Evolutionary conservation across 768 basidiomycete genomes (phyloP).

Genomic region (Cantharellus anzutake): DNA sequence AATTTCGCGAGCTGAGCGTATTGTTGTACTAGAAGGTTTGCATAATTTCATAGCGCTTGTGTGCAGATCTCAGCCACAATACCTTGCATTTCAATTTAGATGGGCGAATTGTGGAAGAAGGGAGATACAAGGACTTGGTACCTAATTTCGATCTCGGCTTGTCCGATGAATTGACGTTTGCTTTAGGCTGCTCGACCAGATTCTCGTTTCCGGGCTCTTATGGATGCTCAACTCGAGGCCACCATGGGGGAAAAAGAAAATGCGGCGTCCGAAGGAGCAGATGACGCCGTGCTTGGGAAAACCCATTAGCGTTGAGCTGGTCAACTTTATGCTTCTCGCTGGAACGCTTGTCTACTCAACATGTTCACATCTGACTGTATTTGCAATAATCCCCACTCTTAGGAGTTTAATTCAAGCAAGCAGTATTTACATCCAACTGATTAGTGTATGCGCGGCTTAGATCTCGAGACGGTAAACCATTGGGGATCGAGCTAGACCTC

Average conservation of each 20-base stretch:
- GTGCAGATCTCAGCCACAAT: not conserved
- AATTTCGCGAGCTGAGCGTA: slow-evolving; percentile 74
- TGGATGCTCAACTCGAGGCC: slow-evolving; percentile 74
- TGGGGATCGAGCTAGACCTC: too few relatives aligned
- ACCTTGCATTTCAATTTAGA: slow-evolving; percentile 20
- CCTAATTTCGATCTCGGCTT: slow-evolving; percentile 11
- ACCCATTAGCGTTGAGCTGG: too few relatives aligned
- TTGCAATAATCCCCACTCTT: too few relatives aligned
- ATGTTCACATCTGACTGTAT: too few relatives aligned
- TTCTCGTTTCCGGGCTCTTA: slow-evolving; percentile 68
- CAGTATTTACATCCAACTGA: too few relatives aligned
- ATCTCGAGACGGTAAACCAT: too few relatives aligned
- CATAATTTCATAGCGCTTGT: not conserved
- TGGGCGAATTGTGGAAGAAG: slow-evolving; percentile 65
- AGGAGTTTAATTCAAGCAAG: too few relatives aligned
- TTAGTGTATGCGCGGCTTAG: too few relatives aligned
- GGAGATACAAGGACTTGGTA: slow-evolving; percentile 62
- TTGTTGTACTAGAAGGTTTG: slow-evolving; percentile 77
- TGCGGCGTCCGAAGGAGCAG: not conserved
- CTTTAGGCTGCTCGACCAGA: slow-evolving; percentile 39
- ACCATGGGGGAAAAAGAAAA: slow-evolving; percentile 12
- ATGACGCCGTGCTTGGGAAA: not conserved
- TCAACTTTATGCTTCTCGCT: too few relatives aligned
- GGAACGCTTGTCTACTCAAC: too few relatives aligned
- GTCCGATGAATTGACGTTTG: slow-evolving; percentile 1